Evolutionary conservation across 352 stramenopile species (phyloP), one percentile per base, ranked within the genome.

Genomic region (Pythium coloratum): DNA sequence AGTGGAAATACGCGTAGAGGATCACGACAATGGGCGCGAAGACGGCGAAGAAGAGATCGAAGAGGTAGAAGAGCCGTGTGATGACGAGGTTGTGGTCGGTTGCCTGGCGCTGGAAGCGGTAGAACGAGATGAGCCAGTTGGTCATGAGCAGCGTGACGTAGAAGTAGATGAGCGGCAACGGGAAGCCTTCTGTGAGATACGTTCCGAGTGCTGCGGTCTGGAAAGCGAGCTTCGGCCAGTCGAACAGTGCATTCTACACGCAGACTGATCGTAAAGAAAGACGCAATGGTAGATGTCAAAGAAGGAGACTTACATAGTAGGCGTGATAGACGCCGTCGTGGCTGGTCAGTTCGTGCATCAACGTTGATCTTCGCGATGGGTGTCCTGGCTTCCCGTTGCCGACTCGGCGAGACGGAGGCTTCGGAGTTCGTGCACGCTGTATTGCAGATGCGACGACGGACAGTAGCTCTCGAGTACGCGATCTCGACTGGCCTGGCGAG

Each of bases 11-110:
- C 55, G 67, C 58, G 38, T 70, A 77, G 0, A 16, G 34, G 34
- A 75, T 34, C 44, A 77, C 63, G 14, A 75, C 20, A 4, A 75
- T 50, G 5, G 71, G 71, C 7, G 71, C 67, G 33, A 75, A 77
- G 18, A 72, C 71, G 9, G 71, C 69, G 32, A 77, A 77, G 59
- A 77, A 77, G n/a, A 77, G 66, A 47, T 77, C 71, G 10, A 72
- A 72, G 12, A 75, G 50, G 16, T 69, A 56, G 12, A 72, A 69
- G 1, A 77, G 34, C 18, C 71, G 62, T 8, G 56, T 61, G 47
- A 72, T 44, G 33, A 67, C 24, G 28, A 70, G 51, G 8, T 55
- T n/a, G 16, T 44, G 66, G 24, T 77, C 59, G 1, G 26, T 36
- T n/a, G 46, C 32, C 10, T 61, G 36, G 1, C 62, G 54, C 54